These are phyloP conservation scores for Escovopsis sp. DNA, from an alignment of 2,329 filamentous ascomycete species.

Conservation along the genomic window DNA sequence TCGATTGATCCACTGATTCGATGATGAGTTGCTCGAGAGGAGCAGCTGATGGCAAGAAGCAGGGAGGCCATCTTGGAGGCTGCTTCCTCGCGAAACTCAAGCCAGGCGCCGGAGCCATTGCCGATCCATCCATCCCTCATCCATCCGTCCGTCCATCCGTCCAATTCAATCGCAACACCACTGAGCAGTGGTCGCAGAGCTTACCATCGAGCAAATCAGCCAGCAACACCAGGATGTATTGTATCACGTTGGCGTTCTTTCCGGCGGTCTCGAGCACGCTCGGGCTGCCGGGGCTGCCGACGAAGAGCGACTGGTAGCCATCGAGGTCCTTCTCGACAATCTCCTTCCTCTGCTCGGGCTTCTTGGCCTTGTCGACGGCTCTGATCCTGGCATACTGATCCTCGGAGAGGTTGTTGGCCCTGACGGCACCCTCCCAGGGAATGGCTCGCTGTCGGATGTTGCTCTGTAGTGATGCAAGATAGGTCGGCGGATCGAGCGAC, in stretches of 20 bases:
- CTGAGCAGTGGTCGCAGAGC: slow-evolving; percentile 8
- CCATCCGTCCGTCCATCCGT: neutral
- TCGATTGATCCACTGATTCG: too few species aligned
- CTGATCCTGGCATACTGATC: slow-evolving; percentile 91
- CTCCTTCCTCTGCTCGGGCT: slow-evolving; percentile 66
- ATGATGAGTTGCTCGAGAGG: too few species aligned
- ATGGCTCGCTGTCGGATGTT: slow-evolving; percentile 94
- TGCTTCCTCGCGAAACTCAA: neutral
- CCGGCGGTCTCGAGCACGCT: slow-evolving; percentile 72
- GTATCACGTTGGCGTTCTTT: slow-evolving; percentile 79
- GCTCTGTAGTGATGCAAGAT: slow-evolving; percentile 74
- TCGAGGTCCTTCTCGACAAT: slow-evolving; percentile 66
- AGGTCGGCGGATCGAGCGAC: slow-evolving; percentile 82
- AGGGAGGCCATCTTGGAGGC: neutral
- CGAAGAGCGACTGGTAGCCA: slow-evolving; percentile 67
- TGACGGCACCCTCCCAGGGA: slow-evolving; percentile 92
- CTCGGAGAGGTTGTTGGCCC: slow-evolving; percentile 86
- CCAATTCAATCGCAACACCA: neutral
- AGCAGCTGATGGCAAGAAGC: neutral
- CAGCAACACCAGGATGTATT: slow-evolving; percentile 85
- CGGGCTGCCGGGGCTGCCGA: slow-evolving; percentile 55
- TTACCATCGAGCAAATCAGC: slow-evolving; percentile 77
- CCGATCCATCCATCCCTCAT: too few species aligned
- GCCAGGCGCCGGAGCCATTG: neutral
- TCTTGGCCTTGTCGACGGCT: slow-evolving; percentile 89